Base-by-base conservation (phyloP, 805 yeast genomes). In the Wickerhamiella siamensis region DNA sequence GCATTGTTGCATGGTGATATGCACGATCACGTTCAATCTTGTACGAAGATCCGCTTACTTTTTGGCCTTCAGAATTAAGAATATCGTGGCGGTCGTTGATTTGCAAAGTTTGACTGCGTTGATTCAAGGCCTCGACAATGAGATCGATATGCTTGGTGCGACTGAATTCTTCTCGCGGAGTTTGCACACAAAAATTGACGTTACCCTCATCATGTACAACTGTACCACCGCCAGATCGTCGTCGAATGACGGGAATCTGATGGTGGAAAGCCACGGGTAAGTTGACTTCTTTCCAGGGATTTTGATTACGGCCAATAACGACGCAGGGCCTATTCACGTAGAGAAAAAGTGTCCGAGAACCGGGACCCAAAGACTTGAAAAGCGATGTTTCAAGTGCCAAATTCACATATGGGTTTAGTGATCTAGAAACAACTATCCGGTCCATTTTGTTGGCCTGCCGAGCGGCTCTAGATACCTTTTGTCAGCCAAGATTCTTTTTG, bases 1-100 rank as follows among this genome's bases (percentile, higher is more conserved):
- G 65, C 95, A 91, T 83, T 0, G 99, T 91, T 0, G 96, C 98
- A 62, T 91, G 99, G 56, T 91, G 98, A 50, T 87, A 79, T 5
- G 94, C 76, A 51, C 75, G 75, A 0, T 91, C 87, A 38, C 71
- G 70, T 4, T 94, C 77, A 26, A 91, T 67, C 56, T 87, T 87
- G 60, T 74, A 91, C 0, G 98, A 96, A 5, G 94, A 82, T 0
- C 99, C 99, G 51, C 94, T 80, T 4, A 91, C 75, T 55, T 91
- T 91, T 2, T 59, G 54, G 17, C 43, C 46, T 10, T 46, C 45
- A 19, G 57, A 63, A 15, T 75, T 71, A 8, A 77, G 67, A 22
- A 88, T 78, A 56, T 91, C 98, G 24, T 94, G 93, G 38, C 96
- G 69, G 2, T 66, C 70, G 54, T 83, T 88, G 4, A 83, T 72